Base-by-base conservation (phyloP, 2,329 filamentous ascomycete genomes). In the Colletotrichum tropicale region DNA sequence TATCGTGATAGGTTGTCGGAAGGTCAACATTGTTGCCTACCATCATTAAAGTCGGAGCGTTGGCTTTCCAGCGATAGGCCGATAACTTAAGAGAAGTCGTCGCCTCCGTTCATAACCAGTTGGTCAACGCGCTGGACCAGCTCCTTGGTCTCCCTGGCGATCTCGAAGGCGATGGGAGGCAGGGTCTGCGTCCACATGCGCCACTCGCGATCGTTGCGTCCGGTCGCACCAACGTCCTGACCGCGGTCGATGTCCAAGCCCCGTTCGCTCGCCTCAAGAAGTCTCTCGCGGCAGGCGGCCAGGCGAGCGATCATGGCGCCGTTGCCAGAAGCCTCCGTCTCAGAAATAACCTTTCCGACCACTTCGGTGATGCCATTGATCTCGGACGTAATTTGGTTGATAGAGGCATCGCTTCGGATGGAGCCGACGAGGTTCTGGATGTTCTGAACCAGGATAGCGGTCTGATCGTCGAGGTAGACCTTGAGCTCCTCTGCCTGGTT, bases 101-200 rank as follows among this genome's bases (percentile, higher is more conserved):
- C 83, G 34, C 61, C 72, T 24, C 79, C 81, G 30, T 83, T 81
- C 77, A 82, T 77, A 30, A 81, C 82, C 70, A 87, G 78, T 78
- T 82, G 82, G 71, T 85, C 86, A 13, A 89, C 82, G n/a, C 82
- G 82, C 78, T 88, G 85, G 28, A 84, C 84, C 75, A 95, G 86
- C 82, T 94, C 95, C 87, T 96, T 97, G 67, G 94, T 94, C 84
- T 96, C 94, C 75, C 94, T 90, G 8, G 94, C 95, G 81, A 96
- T 94, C 84, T 95, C 94, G 84, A 98, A 98, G n/a, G 95, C 95
- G 79, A 97, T 92, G 3, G 95, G 95, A 13, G 95, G 95, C 66
- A 98, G 86, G 32, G 91, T 93, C 82, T 94, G 92, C 70, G 90
- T 93, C 87, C 93, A 93, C 81, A 89, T 88, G 77, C 88, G 88